Evolutionary conservation across 805 yeast species (phyloP).

Genomic region (Zygotorulaspora sp.): DNA sequence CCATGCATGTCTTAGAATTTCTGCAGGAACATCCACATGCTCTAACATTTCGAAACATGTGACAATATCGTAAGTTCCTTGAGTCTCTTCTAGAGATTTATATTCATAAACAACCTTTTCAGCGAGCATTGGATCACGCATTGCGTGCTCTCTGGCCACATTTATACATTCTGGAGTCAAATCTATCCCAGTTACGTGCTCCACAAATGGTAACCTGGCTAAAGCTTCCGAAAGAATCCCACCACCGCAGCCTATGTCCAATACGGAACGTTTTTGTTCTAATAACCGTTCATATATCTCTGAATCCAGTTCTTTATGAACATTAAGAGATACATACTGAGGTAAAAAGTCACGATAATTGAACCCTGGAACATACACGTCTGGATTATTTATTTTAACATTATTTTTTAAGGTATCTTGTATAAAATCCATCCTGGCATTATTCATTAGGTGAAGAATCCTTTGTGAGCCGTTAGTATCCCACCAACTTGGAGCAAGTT

Average conservation of each 20-base stretch:
- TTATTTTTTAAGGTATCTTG: constrained; percentile 47
- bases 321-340: constrained; percentile 42
- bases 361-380: constrained; percentile 74
- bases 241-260: constrained; percentile 99
- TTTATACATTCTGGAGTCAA: constrained; percentile 75
- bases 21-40: constrained; percentile 83
- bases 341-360: constrained; percentile 61
- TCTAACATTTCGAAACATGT: constrained; percentile 94
- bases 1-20: constrained; percentile 65
- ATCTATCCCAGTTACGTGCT: constrained; percentile 75
- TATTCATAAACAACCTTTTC: constrained; percentile 57
- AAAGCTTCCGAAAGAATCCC: constrained; percentile 85
- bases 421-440: constrained; percentile 82
- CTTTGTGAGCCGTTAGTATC: constrained; percentile 90
- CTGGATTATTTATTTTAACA: constrained; percentile 31
- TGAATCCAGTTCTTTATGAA: constrained; percentile 51
- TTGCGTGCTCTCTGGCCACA: constrained; percentile 70
- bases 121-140: constrained; percentile 57
- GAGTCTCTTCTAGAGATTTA: constrained; percentile 54
- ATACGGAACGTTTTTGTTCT: constrained; percentile 43
- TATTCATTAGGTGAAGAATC: constrained; percentile 90
- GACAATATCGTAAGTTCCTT: constrained; percentile 62
- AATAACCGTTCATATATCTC: constrained; percentile 32
- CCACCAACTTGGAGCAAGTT: constrained; percentile 97
- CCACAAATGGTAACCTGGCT: constrained; percentile 65